Percentiles rank a stretch among this genome's conserved stretches.
phyloP scores from a whole-genome alignment of 2,329 filamentous ascomycete species.

The Aspergillus chevalieri region DNA sequence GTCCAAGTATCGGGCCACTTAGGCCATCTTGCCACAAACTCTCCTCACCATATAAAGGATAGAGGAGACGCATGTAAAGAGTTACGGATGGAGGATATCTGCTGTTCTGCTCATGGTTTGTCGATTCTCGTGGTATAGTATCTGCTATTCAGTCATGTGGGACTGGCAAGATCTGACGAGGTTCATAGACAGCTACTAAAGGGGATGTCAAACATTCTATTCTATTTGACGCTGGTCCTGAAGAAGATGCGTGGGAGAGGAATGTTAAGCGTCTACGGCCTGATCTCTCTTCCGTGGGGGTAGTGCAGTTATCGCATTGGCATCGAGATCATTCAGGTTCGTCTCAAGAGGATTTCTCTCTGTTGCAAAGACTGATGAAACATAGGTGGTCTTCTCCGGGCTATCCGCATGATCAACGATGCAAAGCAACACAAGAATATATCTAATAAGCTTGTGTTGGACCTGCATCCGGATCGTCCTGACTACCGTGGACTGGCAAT shows the following conservation, averaged over 20 bases:
- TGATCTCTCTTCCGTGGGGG: slow-evolving; percentile 41
- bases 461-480: slow-evolving; percentile 50
- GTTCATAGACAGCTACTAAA: slow-evolving; percentile 42
- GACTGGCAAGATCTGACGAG: not conserved
- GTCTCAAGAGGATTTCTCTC: not conserved
- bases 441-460: slow-evolving; percentile 32
- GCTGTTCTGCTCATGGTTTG: slow-evolving; percentile 51
- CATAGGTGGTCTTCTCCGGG: slow-evolving; percentile 44
- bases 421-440: slow-evolving; percentile 27
- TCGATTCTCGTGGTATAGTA: slow-evolving; percentile 46
- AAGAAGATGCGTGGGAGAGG: slow-evolving; percentile 47
- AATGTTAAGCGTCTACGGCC: slow-evolving; percentile 43
- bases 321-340: slow-evolving; percentile 51
- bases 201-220: slow-evolving; percentile 41
- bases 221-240: slow-evolving; percentile 51
- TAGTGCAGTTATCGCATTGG: slow-evolving; percentile 50
- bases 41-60: slow-evolving; percentile 25
- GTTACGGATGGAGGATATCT: slow-evolving; percentile 46
- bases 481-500: slow-evolving; percentile 45
- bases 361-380: not conserved
- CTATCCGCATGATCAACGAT: slow-evolving; percentile 44
- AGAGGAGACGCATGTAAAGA: slow-evolving; percentile 42
- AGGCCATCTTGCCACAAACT: slow-evolving; percentile 35
- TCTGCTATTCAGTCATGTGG: not conserved
- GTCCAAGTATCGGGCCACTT: slow-evolving; percentile 41